A percentile compares a stretch with the other conserved stretches of the same genome.
Evolutionary conservation across 1,284 basidiomycete species (phyloP).

Genomic region (Ustilago hordei): DNA sequence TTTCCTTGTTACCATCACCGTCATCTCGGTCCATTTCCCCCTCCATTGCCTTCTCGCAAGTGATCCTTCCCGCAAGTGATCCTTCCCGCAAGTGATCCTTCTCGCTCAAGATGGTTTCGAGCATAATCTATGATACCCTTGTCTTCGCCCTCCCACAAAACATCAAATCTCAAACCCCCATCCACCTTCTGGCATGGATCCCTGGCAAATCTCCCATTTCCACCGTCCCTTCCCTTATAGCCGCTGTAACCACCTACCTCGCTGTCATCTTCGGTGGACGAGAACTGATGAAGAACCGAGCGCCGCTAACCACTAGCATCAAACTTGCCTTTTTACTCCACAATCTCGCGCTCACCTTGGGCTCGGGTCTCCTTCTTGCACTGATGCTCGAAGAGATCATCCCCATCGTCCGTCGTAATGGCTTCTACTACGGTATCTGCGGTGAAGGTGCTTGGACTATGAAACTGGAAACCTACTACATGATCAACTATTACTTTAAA

Average conservation of each 20-base stretch:
- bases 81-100: conserved; percentile 2
- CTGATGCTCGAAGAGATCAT: conserved; percentile 82
- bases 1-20: conserved; percentile 24
- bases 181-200: conserved; percentile 53
- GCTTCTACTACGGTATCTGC: conserved; percentile 78
- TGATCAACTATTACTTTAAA: conserved; percentile 84
- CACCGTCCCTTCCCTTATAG: conserved; percentile 48
- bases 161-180: conserved; percentile 39
- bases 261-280: conserved; percentile 87
- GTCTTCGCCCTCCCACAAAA: conserved; percentile 38
- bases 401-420: conserved; percentile 53
- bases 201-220: conserved; percentile 62
- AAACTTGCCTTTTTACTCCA: conserved; percentile 90
- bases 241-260: conserved; percentile 82
- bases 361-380: conserved; percentile 82
- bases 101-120: conserved; percentile 45
- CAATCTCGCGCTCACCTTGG: conserved; percentile 86
- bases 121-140: conserved; percentile 49
- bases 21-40: conserved; percentile 4
- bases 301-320: conserved; percentile 73
- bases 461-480: conserved; percentile 78
- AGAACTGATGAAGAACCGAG: conserved; percentile 79
- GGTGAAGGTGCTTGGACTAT: conserved; percentile 81
- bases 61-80: not conserved
- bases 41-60: conserved; percentile 1